Evolutionary conservation across 2,329 filamentous ascomycete genomes (phyloP).

Genomic region (Fusarium pseudocircinatum): DNA sequence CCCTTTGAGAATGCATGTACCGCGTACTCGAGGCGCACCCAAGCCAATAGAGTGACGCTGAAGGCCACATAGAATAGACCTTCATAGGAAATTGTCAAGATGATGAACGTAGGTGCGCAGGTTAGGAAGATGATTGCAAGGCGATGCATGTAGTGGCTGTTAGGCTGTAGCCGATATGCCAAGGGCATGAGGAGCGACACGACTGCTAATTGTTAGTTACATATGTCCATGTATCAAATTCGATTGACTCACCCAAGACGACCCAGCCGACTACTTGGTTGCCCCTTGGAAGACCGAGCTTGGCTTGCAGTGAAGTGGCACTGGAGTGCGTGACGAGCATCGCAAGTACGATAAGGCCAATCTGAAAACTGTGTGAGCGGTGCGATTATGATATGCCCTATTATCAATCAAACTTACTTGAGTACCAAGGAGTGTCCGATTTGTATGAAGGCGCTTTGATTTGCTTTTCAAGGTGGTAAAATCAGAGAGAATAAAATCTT

Average conservation of each 20-base stretch:
- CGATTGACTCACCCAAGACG: conserved; percentile 68
- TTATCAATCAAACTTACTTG: conserved; percentile 59
- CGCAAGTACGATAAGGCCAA: conserved; percentile 81
- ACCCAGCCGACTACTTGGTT: conserved; percentile 90
- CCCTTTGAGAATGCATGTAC: conserved; percentile 54
- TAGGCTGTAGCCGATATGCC: conserved; percentile 81
- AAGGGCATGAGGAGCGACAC: conserved; percentile 82
- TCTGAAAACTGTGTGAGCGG: conserved; percentile 49
- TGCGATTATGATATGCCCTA: not conserved
- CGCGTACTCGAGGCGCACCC: conserved; percentile 91
- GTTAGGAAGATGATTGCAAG: conserved; percentile 90
- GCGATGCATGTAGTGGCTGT: conserved; percentile 89
- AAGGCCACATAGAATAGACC: conserved; percentile 96
- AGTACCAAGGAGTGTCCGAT: conserved; percentile 70
- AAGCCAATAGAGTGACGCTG: conserved; percentile 81
- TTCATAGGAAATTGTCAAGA: conserved; percentile 97
- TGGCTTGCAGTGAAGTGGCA: conserved; percentile 84
- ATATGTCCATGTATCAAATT: not conserved
- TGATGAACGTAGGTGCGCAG: conserved; percentile 92
- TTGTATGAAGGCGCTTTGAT: conserved; percentile 54
- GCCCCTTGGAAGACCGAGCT: conserved; percentile 82
- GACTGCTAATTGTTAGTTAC: conserved; percentile 56
- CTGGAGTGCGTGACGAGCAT: conserved; percentile 90
- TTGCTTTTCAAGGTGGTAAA: conserved; percentile 47
- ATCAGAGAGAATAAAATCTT: conserved; percentile 67